Percentiles rank a stretch among this genome's conserved stretches.
Conservation (phyloP, 1,139 yeast genomes). For the Lodderomyces beijingensis region DNA sequence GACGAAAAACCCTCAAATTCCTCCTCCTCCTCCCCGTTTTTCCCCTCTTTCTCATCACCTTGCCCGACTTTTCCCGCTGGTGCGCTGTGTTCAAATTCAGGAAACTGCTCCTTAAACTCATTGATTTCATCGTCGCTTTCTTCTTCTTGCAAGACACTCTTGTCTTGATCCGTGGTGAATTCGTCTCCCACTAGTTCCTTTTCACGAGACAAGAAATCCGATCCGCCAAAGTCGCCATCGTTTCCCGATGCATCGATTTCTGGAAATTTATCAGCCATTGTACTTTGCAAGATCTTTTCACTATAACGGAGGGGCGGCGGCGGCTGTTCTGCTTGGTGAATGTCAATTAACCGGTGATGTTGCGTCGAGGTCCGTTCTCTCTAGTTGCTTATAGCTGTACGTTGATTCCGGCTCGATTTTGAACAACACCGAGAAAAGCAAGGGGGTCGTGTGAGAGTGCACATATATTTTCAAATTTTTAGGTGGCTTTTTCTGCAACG, state of each 20-base stretch:
- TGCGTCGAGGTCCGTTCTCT: too few species aligned
- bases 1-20: slow-evolving; percentile 26
- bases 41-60: slow-evolving; percentile 11
- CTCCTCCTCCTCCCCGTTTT: slow-evolving; percentile 17
- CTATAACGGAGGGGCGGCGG: too few species aligned
- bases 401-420: too few species aligned
- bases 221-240: slow-evolving; percentile 25
- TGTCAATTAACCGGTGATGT: too few species aligned
- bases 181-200: slow-evolving; percentile 80
- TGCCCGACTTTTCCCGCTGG: slow-evolving; percentile 10
- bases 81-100: slow-evolving; percentile 44
- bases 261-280: slow-evolving; percentile 91
- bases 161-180: slow-evolving; percentile 67
- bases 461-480: too few species aligned
- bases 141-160: slow-evolving; percentile 46
- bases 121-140: slow-evolving; percentile 58
- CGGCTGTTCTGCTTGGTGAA: too few species aligned
- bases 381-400: too few species aligned
- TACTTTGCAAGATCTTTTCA: too few species aligned
- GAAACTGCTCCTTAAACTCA: slow-evolving; percentile 64
- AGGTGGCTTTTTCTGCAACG: too few species aligned
- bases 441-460: too few species aligned
- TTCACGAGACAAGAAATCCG: slow-evolving; percentile 79
- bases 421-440: too few species aligned
- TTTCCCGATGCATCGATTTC: slow-evolving; percentile 59